A percentile compares a stretch with the other conserved stretches of the same genome.
These are phyloP conservation scores for Salvia splendens DNA, from an alignment of 257 asterid species.

Conservation along the genomic window DNA sequence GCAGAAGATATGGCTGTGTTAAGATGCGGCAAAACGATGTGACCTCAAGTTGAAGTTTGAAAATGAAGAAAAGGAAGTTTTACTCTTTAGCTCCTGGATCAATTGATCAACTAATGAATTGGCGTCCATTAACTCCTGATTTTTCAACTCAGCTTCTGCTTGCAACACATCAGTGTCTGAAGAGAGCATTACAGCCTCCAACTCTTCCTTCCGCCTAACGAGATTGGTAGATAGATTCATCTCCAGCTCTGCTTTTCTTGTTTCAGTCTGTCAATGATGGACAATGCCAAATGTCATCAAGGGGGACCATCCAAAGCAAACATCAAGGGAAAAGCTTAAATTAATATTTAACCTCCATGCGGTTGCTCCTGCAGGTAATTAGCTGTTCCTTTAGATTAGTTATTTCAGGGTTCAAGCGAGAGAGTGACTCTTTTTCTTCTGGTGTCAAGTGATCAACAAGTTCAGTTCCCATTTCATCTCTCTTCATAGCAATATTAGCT, in stretches of 20 bases:
- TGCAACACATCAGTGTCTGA: slow-evolving; percentile 65
- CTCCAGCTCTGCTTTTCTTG: slow-evolving; percentile 94
- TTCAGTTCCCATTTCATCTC: slow-evolving; percentile 91
- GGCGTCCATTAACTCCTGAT: slow-evolving; percentile 77
- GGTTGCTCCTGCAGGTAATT: slow-evolving; percentile 66
- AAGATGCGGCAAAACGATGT: slow-evolving; percentile 17
- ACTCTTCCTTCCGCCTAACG: slow-evolving; percentile 89
- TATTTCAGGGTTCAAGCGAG: slow-evolving; percentile 91
- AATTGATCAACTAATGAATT: slow-evolving; percentile 54
- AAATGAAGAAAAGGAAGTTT: slow-evolving; percentile 32
- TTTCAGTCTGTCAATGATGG: slow-evolving; percentile 65
- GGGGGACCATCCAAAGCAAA: slow-evolving; percentile 21
- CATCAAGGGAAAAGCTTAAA: slow-evolving; percentile 15
- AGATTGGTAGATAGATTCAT: slow-evolving; percentile 95
- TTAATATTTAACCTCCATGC: slow-evolving; percentile 77
- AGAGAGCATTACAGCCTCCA: slow-evolving; percentile 77
- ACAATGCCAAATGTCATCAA: slow-evolving; percentile 26
- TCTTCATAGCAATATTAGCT: slow-evolving; percentile 78
- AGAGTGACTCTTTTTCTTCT: slow-evolving; percentile 78
- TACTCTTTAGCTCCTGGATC: slow-evolving; percentile 74
- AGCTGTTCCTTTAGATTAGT: slow-evolving; percentile 76
- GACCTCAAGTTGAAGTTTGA: slow-evolving; percentile 21
- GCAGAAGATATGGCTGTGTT: slow-evolving; percentile 25
- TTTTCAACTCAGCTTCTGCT: slow-evolving; percentile 78
- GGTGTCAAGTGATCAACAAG: slow-evolving; percentile 96